Conservation (phyloP, 306 rosid genomes). For the Betula pendula region DNA sequence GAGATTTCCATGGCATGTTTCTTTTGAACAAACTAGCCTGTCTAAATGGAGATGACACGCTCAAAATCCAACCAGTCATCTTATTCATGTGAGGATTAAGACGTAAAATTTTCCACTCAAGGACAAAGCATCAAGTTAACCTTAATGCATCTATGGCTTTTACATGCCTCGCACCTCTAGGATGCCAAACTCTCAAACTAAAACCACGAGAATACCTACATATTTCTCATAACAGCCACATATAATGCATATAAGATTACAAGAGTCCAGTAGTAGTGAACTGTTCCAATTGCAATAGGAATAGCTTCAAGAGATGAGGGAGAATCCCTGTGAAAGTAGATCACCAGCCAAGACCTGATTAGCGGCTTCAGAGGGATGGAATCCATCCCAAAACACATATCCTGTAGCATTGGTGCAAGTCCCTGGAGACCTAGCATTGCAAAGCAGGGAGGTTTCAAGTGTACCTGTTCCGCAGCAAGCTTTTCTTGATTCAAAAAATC, state of each 20-base stretch:
- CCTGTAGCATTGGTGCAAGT: conserved; percentile 57
- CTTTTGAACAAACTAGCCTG: not conserved
- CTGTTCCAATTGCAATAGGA: not conserved
- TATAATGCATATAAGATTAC: not conserved
- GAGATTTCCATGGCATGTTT: not conserved
- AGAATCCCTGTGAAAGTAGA: conserved; percentile 51
- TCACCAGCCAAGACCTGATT: conserved; percentile 50
- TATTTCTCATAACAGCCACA: not conserved
- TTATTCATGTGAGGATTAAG: conserved; percentile 8
- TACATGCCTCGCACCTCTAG: not conserved
- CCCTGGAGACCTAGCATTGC: conserved; percentile 51
- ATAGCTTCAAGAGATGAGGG: conserved; percentile 38
- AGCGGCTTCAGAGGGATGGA: conserved; percentile 65
- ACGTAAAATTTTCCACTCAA: not conserved
- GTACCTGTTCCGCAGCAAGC: conserved; percentile 74
- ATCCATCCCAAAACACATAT: conserved; percentile 68
- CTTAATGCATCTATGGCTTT: not conserved
- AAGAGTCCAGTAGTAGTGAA: conserved; percentile 1
- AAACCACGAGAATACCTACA: not conserved
- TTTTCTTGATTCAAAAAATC: conserved; percentile 54
- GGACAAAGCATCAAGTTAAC: not conserved
- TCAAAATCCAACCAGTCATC: not conserved
- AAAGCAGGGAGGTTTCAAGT: conserved; percentile 55
- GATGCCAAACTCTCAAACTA: conserved; percentile 1
- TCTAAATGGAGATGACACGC: not conserved